Conservation (phyloP, 352 stramenopile species). For the Phytophthora meadii region DNA sequence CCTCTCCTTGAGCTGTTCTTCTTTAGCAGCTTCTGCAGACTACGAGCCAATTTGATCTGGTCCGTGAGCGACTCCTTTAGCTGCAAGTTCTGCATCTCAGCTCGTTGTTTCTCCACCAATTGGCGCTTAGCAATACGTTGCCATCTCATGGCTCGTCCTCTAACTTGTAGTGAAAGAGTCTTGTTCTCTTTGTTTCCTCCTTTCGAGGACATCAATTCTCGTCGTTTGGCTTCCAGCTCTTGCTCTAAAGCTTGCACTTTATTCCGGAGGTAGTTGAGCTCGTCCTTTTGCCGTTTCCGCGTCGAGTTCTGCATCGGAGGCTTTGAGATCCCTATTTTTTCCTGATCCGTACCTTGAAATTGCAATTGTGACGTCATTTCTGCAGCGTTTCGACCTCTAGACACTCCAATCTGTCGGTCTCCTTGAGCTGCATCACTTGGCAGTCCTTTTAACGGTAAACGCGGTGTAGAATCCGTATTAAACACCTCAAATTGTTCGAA, state of each 20-base stretch:
- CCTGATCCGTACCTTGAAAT: not conserved
- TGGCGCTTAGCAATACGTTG: constrained; percentile 47
- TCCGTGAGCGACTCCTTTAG: constrained; percentile 33
- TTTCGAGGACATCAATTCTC: constrained; percentile 13
- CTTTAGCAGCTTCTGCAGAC: constrained; percentile 55
- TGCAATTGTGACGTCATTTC: constrained; percentile 8
- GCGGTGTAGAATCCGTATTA: not conserved
- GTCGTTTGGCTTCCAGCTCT: constrained; percentile 34
- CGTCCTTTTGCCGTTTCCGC: constrained; percentile 58
- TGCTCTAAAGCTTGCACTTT: constrained; percentile 53
- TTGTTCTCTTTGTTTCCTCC: constrained; percentile 18
- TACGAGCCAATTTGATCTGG: constrained; percentile 57
- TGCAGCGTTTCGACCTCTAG: not conserved
- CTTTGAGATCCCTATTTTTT: constrained; percentile 1
- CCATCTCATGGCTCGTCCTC: constrained; percentile 31
- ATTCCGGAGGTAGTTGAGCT: constrained; percentile 56
- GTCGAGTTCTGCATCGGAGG: constrained; percentile 61
- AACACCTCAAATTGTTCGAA: constrained; percentile 8
- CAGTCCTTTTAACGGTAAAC: not conserved
- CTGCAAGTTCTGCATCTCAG: constrained; percentile 47
- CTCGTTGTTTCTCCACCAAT: constrained; percentile 38
- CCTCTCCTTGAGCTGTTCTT: constrained; percentile 31
- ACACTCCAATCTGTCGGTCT: not conserved
- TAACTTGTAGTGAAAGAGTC: not conserved
- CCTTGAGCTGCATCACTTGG: not conserved